These are phyloP conservation scores for Arxiozyma telluris DNA, from an alignment of 1,139 yeast genomes.

Conservation along the genomic window DNA sequence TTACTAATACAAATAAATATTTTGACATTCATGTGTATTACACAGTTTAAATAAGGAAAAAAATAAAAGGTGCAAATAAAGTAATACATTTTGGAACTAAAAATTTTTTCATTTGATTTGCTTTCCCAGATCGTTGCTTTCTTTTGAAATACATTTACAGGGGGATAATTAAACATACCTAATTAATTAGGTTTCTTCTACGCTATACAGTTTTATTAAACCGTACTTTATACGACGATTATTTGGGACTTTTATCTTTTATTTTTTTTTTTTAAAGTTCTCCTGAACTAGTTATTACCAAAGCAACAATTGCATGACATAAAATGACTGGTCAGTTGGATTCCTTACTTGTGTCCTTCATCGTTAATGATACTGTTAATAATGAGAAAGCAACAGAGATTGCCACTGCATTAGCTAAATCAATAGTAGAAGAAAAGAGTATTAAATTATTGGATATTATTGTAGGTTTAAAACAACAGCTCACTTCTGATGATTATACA, in stretches of 20 bases:
- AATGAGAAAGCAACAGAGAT: constrained; percentile 31
- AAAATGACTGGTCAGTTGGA: constrained; percentile 5
- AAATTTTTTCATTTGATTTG: too few relatives aligned
- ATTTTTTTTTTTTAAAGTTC: neutral
- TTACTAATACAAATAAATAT: too few relatives aligned
- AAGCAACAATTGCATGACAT: neutral
- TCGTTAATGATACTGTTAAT: constrained; percentile 36
- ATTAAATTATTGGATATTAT: constrained; percentile 46
- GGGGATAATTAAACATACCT: too few relatives aligned
- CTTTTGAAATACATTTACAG: too few relatives aligned
- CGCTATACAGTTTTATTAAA: too few relatives aligned
- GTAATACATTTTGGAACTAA: too few relatives aligned
- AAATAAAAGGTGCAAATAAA: too few relatives aligned
- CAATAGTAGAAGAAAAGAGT: constrained; percentile 30
- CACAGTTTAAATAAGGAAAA: too few relatives aligned
- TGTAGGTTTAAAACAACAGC: constrained; percentile 45
- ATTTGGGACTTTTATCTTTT: neutral
- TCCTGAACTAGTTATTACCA: neutral
- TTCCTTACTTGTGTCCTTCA: constrained; percentile 33
- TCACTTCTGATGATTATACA: constrained; percentile 57
- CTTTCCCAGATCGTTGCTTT: too few relatives aligned
- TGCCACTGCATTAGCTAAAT: constrained; percentile 27
- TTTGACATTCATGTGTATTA: too few relatives aligned
- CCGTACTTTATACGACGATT: neutral
- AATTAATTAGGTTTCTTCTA: too few relatives aligned